Base-by-base conservation (phyloP, 2,329 filamentous ascomycete genomes). In the Paraconiothyrium sp. region DNA sequence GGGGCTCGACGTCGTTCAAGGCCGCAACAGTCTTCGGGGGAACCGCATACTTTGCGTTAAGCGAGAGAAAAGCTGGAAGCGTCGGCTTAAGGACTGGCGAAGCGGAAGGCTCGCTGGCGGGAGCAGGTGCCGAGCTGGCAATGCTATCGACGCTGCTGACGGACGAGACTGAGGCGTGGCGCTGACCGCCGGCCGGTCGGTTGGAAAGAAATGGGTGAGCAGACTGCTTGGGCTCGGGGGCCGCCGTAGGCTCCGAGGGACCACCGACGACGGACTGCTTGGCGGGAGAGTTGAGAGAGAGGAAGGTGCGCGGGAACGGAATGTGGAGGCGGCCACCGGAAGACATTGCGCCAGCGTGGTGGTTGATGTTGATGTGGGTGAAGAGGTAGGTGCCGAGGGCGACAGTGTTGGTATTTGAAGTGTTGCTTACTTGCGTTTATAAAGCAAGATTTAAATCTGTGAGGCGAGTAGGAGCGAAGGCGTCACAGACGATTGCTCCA, bases 131-230 rank as follows among this genome's bases (percentile, higher is more conserved):
- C 66, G 67, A 27, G 71, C 70, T 71, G 67, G 60, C 24, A 66
- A 66, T 63, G 61, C 60, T 63, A 32, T 57, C 44, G 61, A 64
- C 57, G 59, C 68, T 72, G 58, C 64, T 63, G 61, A 72, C 64
- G n/a, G 72, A 75, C 10, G 69, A 72, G 61, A 76, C 54, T 24
- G 74, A 76, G 46, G 67, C 57, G 65, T 74, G 69, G 65, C 74
- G 39, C 14, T 41, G 70, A 50, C 65, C 59, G 51, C 30, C n/a
- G 30, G 50, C 24, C 56, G 71, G 57, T 30, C 68, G 69, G 74
- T 78, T 78, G 72, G 74, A 77, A 72, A 78, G 75, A 72, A 78
- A 78, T 62, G 66, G 67, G 72, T 78, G 74, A 67, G 67, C 57
- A 67, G 67, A 49, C 60, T 69, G 60, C 65, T 71, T 61, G 65